phyloP scores from a whole-genome alignment of 2,329 filamentous ascomycete species.

The Epichloe brachyelytri region DNA sequence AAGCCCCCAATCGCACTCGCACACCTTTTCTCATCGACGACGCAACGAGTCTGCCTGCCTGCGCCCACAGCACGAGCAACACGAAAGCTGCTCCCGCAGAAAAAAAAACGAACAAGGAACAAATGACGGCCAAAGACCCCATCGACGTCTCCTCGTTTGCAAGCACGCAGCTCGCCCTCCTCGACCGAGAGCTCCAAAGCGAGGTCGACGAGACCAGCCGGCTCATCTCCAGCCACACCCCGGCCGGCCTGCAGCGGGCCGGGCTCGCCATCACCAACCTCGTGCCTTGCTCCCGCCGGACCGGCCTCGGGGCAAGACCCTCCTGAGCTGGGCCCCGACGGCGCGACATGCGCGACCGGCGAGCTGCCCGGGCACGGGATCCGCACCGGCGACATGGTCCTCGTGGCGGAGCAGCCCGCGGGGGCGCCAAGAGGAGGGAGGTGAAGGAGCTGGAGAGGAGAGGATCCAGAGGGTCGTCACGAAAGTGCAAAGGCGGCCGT shows the following conservation, averaged over 20 bases:
- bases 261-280: conserved; percentile 74
- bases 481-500: conserved; percentile 44
- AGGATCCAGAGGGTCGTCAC: conserved; percentile 61
- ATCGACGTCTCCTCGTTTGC: conserved; percentile 58
- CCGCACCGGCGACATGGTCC: conserved; percentile 64
- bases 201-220: conserved; percentile 58
- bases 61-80: too few relatives aligned
- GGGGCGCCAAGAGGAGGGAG: conserved; percentile 59
- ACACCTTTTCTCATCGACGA: too few relatives aligned
- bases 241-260: conserved; percentile 56
- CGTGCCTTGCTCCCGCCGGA: conserved; percentile 60
- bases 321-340: conserved; percentile 64
- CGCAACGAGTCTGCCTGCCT: too few relatives aligned
- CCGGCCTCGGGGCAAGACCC: conserved; percentile 85
- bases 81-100: not conserved
- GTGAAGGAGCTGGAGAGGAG: conserved; percentile 56
- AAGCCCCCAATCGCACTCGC: too few relatives aligned
- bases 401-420: conserved; percentile 60
- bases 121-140: conserved; percentile 27
- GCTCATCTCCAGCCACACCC: conserved; percentile 55
- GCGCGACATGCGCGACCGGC: conserved; percentile 42
- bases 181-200: conserved; percentile 57
- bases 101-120: not conserved
- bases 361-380: conserved; percentile 65
- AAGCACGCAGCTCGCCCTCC: conserved; percentile 53